These are phyloP conservation scores for Epichloe sibirici DNA, from an alignment of 2,329 filamentous ascomycete species.

Conservation along the genomic window DNA sequence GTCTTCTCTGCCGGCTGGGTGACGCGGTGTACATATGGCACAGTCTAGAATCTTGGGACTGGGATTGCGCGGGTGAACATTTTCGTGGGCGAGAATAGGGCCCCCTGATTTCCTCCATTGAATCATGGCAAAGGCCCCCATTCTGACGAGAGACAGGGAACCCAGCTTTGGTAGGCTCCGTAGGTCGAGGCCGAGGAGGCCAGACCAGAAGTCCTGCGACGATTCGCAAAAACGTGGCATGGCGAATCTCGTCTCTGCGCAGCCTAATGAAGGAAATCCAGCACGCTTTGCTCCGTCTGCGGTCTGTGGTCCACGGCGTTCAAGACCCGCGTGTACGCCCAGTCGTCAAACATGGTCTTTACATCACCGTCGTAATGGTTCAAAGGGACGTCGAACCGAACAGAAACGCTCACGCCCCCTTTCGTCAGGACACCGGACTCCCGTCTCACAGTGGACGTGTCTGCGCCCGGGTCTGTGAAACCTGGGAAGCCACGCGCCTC, in stretches of 20 bases:
- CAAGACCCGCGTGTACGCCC: not conserved
- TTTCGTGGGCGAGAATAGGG: not conserved
- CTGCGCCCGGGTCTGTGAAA: not conserved
- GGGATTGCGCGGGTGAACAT: slow-evolving; percentile 4
- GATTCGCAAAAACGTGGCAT: slow-evolving; percentile 3
- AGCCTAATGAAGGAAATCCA: not conserved
- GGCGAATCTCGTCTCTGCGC: not conserved
- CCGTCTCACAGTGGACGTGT: not conserved
- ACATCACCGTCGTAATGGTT: slow-evolving; percentile 8
- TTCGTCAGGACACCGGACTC: not conserved
- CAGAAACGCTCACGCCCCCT: not conserved
- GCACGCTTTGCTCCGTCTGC: not conserved
- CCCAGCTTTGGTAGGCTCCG: slow-evolving; percentile 1
- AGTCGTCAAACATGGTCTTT: slow-evolving; percentile 6
- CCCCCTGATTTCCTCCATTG: not conserved
- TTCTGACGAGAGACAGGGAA: slow-evolving; percentile 3
- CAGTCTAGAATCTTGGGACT: slow-evolving; percentile 2
- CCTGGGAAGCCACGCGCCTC: slow-evolving; percentile 2
- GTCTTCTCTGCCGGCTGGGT: not conserved
- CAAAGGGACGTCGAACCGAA: slow-evolving; percentile 5
- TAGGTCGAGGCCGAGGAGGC: not conserved
- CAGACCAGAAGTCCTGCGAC: not conserved
- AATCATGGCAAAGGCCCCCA: slow-evolving; percentile 2
- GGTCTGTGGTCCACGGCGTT: not conserved
- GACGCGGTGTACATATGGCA: not conserved